Percentiles rank a stretch among this genome's conserved stretches.
Evolutionary conservation across 768 basidiomycete species (phyloP).

Genomic region (Tulasnella sp.): DNA sequence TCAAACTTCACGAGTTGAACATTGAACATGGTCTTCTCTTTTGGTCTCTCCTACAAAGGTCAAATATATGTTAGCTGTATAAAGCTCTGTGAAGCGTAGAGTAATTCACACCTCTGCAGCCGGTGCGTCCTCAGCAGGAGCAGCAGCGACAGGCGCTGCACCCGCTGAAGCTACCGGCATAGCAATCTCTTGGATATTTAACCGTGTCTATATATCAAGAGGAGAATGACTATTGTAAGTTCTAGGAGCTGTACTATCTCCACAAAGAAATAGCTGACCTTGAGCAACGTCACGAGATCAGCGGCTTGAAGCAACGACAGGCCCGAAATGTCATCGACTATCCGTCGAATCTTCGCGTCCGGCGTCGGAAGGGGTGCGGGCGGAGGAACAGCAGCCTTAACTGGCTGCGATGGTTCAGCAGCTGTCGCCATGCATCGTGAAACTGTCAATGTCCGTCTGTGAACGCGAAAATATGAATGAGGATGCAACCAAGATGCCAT

Average conservation of each 20-base stretch:
- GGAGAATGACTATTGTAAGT: constrained; percentile 1
- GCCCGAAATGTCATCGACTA: constrained; percentile 87
- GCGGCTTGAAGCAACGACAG: constrained; percentile 89
- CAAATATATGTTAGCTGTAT: not conserved
- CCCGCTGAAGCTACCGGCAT: constrained; percentile 68
- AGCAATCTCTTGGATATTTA: constrained; percentile 97
- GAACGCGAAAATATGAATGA: no score
- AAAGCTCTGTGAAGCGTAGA: not conserved
- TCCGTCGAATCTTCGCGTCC: constrained; percentile 60
- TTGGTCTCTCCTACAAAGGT: constrained; percentile 68
- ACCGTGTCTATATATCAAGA: constrained; percentile 46
- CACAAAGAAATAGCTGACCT: constrained; percentile 40
- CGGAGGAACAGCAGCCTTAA: constrained; percentile 1
- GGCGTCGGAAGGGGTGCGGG: constrained; percentile 5
- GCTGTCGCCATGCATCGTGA: constrained; percentile 14
- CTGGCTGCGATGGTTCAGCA: constrained; percentile 1
- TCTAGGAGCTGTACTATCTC: not conserved
- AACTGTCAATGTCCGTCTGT: no score
- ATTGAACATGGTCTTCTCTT: constrained; percentile 97
- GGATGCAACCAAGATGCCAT: no score
- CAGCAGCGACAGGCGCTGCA: constrained; percentile 42
- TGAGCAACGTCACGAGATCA: constrained; percentile 83
- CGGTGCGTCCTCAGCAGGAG: constrained; percentile 46
- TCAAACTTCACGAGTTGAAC: constrained; percentile 94
- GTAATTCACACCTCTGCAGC: constrained; percentile 43